phyloP scores from a whole-genome alignment of 2,329 filamentous ascomycete species.

The Aspergillus sp. region DNA sequence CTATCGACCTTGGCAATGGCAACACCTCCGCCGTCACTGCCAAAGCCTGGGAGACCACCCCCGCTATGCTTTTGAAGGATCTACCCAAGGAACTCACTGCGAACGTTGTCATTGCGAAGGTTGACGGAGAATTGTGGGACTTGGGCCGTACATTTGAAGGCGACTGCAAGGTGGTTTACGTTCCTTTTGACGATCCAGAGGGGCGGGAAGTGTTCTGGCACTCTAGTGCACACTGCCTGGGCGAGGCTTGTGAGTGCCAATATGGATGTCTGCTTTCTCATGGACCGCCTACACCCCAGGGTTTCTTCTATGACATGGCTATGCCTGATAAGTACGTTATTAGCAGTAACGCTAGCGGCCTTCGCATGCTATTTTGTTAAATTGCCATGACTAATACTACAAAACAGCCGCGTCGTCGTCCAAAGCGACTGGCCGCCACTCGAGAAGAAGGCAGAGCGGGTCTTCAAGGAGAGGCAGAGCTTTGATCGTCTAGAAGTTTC shows the following conservation, averaged over 20 bases:
- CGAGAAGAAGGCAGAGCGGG: conserved; percentile 69
- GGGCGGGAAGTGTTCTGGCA: conserved; percentile 98
- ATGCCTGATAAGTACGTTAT: conserved; percentile 53
- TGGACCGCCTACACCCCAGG: conserved; percentile 81
- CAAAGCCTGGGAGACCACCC: conserved; percentile 86
- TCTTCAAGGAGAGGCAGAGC: conserved; percentile 93
- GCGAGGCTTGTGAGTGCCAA: conserved; percentile 81
- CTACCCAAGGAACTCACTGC: conserved; percentile 76
- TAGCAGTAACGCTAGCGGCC: conserved; percentile 11
- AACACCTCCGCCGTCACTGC: conserved; percentile 44
- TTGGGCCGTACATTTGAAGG: conserved; percentile 81
- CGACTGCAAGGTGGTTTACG: conserved; percentile 73
- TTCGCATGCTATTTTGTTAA: background rate
- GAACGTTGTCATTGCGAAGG: conserved; percentile 71
- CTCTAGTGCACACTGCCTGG: conserved; percentile 89
- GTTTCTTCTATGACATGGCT: conserved; percentile 98
- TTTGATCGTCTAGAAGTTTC: conserved; percentile 84
- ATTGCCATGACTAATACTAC: conserved; percentile 10
- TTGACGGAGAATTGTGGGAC: conserved; percentile 88
- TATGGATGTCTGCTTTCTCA: conserved; percentile 91
- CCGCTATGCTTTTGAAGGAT: conserved; percentile 68
- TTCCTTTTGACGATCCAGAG: conserved; percentile 67
- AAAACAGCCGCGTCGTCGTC: conserved; percentile 53
- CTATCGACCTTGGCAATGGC: conserved; percentile 36
- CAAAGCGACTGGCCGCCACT: conserved; percentile 75